These are phyloP conservation scores for Geotrichum reessii DNA, from an alignment of 1,139 yeast genomes.

Conservation along the genomic window DNA sequence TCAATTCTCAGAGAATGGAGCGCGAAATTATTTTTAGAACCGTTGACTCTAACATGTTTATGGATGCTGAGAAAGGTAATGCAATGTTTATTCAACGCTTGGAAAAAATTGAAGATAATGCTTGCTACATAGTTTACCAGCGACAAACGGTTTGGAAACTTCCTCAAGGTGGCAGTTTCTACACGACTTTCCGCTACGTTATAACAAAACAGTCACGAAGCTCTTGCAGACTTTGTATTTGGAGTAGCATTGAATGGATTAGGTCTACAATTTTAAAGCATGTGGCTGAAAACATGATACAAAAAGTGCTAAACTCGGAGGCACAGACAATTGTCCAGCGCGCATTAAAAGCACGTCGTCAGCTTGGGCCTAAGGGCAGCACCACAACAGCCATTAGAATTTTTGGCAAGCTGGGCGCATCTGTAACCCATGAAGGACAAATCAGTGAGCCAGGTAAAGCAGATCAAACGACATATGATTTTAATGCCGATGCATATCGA, in stretches of 20 bases:
- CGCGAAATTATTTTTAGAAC: slow-evolving; percentile 32
- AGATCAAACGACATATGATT: neutral
- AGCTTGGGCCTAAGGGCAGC: slow-evolving; percentile 54
- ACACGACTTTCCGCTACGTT: slow-evolving; percentile 46
- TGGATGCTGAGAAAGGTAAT: slow-evolving; percentile 21
- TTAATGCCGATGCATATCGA: neutral
- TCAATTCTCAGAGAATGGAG: slow-evolving; percentile 26
- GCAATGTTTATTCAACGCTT: slow-evolving; percentile 41
- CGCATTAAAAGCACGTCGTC: slow-evolving; percentile 27
- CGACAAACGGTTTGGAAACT: slow-evolving; percentile 43
- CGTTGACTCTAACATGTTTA: slow-evolving; percentile 29
- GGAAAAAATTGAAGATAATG: slow-evolving; percentile 51
- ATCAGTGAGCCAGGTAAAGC: neutral
- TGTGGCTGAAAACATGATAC: slow-evolving; percentile 27
- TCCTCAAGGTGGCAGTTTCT: slow-evolving; percentile 51
- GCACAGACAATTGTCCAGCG: slow-evolving; percentile 26
- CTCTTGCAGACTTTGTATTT: slow-evolving; percentile 46
- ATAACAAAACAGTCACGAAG: slow-evolving; percentile 49
- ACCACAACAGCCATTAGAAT: slow-evolving; percentile 59
- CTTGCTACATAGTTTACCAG: slow-evolving; percentile 55
- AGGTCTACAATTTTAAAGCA: slow-evolving; percentile 25
- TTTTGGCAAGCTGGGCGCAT: slow-evolving; percentile 54
- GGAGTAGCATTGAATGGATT: slow-evolving; percentile 40
- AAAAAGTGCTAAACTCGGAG: slow-evolving; percentile 30
- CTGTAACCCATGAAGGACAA: slow-evolving; percentile 6